Evolutionary conservation across 495 filamentous ascomycete species (phyloP).

Genomic region (Zalerion maritima): DNA sequence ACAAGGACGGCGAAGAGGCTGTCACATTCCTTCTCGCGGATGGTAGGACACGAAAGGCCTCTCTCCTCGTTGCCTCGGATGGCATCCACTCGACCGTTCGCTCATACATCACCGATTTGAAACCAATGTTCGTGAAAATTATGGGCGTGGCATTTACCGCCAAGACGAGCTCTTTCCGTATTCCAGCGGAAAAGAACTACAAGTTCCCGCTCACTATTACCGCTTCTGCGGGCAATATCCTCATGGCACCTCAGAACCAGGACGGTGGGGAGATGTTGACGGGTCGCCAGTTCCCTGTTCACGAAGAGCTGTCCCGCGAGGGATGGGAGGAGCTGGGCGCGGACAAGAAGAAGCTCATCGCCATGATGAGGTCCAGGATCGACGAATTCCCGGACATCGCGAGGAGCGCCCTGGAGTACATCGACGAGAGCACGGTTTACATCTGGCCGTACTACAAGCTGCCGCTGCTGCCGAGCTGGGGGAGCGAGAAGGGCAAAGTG

Average conservation of each 20-base stretch:
- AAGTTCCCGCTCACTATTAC: constrained; percentile 27
- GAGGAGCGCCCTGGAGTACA: constrained; percentile 6
- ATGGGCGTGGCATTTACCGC: constrained; percentile 11
- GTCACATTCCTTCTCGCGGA: constrained; percentile 30
- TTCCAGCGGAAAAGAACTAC: constrained; percentile 15
- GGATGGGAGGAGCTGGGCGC: constrained; percentile 11
- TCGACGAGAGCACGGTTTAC: constrained; percentile 9
- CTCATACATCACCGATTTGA: constrained; percentile 3
- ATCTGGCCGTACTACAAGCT: constrained; percentile 11
- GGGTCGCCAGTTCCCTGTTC: constrained; percentile 21
- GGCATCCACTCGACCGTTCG: constrained; percentile 36
- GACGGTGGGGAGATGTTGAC: constrained; percentile 32
- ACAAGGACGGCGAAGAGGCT: too few relatives aligned
- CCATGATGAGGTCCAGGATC: constrained; percentile 10
- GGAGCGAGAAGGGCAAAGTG: constrained; percentile 16
- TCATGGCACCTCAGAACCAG: constrained; percentile 29
- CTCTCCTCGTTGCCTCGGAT: constrained; percentile 31
- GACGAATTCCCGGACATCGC: constrained; percentile 10
- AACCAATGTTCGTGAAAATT: constrained; percentile 9
- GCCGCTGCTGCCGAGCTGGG: constrained; percentile 16
- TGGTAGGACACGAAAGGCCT: constrained; percentile 16
- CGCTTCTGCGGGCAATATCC: constrained; percentile 26
- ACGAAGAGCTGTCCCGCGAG: constrained; percentile 4
- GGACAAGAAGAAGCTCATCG: constrained; percentile 11
- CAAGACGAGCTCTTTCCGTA: constrained; percentile 7